These are phyloP conservation scores for Backusella circina DNA, from an alignment of 192 early-diverging fungal genomes.

Conservation along the genomic window DNA sequence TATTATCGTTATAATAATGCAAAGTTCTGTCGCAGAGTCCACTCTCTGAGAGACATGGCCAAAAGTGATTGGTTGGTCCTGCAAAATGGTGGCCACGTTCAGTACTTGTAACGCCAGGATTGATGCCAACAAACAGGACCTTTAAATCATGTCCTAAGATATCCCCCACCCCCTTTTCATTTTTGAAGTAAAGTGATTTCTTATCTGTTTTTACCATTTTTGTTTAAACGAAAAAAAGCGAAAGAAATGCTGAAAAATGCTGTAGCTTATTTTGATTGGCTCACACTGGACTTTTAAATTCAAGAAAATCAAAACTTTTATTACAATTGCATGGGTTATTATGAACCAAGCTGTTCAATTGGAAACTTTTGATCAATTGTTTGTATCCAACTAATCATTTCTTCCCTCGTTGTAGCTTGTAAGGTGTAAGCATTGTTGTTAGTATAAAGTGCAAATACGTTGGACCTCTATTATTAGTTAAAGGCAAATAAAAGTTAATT, in stretches of 20 bases:
- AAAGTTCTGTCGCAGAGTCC: conserved; percentile 50
- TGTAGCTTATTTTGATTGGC: background rate
- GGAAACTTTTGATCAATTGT: conserved; percentile 42
- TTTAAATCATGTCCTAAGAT: conserved; percentile 45
- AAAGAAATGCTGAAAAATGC: background rate
- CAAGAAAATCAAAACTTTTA: background rate
- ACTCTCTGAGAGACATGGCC: conserved; percentile 63
- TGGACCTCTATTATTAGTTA: conserved; percentile 37
- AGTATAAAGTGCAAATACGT: conserved; percentile 70
- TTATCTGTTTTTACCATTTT: background rate
- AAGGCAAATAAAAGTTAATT: background rate
- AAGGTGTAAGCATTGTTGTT: conserved; percentile 61
- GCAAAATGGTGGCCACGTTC: conserved; percentile 63
- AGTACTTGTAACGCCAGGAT: conserved; percentile 62
- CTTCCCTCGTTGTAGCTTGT: conserved; percentile 54
- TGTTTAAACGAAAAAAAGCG: background rate
- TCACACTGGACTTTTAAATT: background rate
- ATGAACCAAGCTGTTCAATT: conserved; percentile 10
- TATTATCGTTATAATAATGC: conserved; percentile 47
- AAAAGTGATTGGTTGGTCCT: conserved; percentile 70
- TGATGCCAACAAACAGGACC: conserved; percentile 74
- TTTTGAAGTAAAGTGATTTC: conserved; percentile 14
- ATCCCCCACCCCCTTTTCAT: conserved; percentile 32
- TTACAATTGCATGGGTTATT: background rate
- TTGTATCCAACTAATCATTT: conserved; percentile 68